These are phyloP conservation scores for Spathaspora arborariae DNA, from an alignment of 805 yeast genomes.

Conservation along the genomic window DNA sequence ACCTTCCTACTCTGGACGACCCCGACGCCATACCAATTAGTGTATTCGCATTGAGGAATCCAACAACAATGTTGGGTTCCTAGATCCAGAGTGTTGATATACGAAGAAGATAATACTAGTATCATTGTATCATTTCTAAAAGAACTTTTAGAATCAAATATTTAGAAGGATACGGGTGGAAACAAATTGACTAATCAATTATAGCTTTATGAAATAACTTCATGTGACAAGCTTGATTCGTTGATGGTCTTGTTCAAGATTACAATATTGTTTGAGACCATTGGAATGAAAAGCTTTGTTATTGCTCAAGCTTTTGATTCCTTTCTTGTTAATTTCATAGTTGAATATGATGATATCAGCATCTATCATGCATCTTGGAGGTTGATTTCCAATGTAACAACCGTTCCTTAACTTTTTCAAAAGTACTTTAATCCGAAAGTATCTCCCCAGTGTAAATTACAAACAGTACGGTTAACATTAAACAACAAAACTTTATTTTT, in stretches of 20 bases:
- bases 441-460: no score
- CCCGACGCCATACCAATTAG: conserved; percentile 18
- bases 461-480: no score
- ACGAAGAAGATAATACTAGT: conserved; percentile 34
- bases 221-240: conserved; percentile 49
- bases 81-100: conserved; percentile 41
- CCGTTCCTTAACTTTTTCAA: no score
- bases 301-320: conserved; percentile 47
- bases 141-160: conserved; percentile 39
- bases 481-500: no score
- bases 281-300: conserved; percentile 35
- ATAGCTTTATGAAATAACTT: conserved; percentile 27
- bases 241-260: conserved; percentile 67
- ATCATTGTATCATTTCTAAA: conserved; percentile 47
- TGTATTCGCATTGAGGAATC: conserved; percentile 33
- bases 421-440: no score
- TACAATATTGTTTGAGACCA: conserved; percentile 45
- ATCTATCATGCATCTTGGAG: conserved; percentile 63
- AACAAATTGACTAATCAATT: conserved; percentile 8
- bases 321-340: conserved; percentile 37
- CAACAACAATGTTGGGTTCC: conserved; percentile 44
- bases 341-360: conserved; percentile 32
- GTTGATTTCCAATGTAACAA: conserved; percentile 57
- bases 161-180: conserved; percentile 17
- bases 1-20: conserved; percentile 15